Evolutionary conservation across 257 asterid species (phyloP), one percentile per base, ranked within the genome.

Genomic region (Leonotis leonurus): DNA sequence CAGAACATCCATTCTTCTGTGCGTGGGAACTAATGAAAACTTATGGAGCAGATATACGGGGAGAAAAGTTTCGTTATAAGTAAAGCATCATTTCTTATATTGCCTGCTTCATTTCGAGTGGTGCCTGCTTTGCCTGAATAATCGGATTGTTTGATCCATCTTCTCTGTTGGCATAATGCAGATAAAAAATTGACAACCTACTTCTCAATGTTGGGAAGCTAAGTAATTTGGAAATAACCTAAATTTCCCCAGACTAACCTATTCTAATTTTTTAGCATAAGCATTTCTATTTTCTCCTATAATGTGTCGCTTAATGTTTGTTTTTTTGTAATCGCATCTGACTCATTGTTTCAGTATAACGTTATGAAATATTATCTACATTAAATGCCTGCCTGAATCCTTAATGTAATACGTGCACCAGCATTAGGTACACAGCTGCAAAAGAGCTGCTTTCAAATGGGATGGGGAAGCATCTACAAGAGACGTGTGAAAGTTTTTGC

Each of bases 401-500:
- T 30, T 33, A 46, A n/a, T 59, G 24, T 51, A 25, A 56, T 57
- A 9, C 67, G 48, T 56, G 64, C 35, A 56, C 36, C 77, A 74
- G 71, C 75, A 40, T 27, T 35, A 60, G 65, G 56, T 54, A 41
- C 39, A 16, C 52, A 37, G 40, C 54, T 22, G 63, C 52, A 39
- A 68, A 57, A 67, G n/a, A 70, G 62, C 62, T 74, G 65, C 52
- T 58, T 75, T 51, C 59, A 33, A 57, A 88, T 88, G 98, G 97
- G 95, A 65, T 81, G 87, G 95, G 95, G 93, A 77, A 88, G 73
- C 79, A 88, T 91, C 72, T 88, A 77, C 73, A 80, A 56, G 84
- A 82, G 98, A 76, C 96, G 97, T 43, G 36, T 89, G 80, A 84
- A 80, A 76, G 95, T 91, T 68, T 91, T 88, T 75, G 49, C 95